Base-by-base conservation (phyloP, 495 filamentous ascomycete species). In the Acidiella bohemica region DNA sequence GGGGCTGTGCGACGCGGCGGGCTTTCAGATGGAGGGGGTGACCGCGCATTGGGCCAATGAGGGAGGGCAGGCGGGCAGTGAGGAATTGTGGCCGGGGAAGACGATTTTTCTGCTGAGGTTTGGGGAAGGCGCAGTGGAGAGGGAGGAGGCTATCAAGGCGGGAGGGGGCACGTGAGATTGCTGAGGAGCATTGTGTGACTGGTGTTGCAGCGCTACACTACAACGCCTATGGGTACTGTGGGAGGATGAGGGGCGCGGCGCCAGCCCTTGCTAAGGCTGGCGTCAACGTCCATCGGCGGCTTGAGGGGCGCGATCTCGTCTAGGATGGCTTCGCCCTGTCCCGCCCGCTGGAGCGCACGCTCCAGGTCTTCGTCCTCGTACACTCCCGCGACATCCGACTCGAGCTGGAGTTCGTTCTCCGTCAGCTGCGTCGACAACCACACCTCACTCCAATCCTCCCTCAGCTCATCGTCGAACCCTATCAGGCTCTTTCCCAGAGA, bases 81-180 rank as follows among this genome's bases (percentile, higher is more conserved):
- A 78, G 49, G 78, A 80, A 50, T 78, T 94, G 78, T 95, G 84
- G 83, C 90, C 90, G 0, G 79, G 80, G 28, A 84, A 86, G 62
- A 97, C 90, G 44, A 86, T 96, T 17, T 96, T 95, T 63, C 63
- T 97, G 56, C 73, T 97, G 36, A 79, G 85, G 56, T 97, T 97
- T 61, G 74, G 78, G 41, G 73, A 78, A 35, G 80, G 80, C 54
- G 85, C 94, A 22, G 70, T 96, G 65, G 86, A 95, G 67, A 65
- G 90, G 59, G 90, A 96, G 73, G 79, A 80, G 50, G 48, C 38
- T 27, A 33, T 51, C 12, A 51, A 51, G 32, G 44, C 48, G 19
- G 32, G 32, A 31, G 32, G 33, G 18, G 42, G 34, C n/a, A n/a
- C n/a, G 31, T 42, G 30, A 42, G 32, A 12, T 27, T 7, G 25